phyloP scores from a whole-genome alignment of 495 filamentous ascomycete species.

The Lophiostoma macrostomum region DNA sequence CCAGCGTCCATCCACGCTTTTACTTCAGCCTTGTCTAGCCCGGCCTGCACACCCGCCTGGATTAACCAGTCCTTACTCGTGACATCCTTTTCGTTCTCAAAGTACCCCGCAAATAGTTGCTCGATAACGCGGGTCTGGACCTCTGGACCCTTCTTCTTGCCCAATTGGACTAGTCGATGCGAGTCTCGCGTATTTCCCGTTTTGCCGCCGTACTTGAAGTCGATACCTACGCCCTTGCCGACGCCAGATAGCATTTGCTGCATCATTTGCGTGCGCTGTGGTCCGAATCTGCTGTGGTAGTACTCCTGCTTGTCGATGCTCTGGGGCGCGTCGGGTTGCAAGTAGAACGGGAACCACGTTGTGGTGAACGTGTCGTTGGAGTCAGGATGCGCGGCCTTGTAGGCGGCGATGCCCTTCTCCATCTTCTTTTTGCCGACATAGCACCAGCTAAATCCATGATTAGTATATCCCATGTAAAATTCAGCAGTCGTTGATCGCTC shows the following conservation, averaged over 20 bases:
- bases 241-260: conserved; percentile 54
- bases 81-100: conserved; percentile 75
- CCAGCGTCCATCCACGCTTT: conserved; percentile 61
- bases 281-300: conserved; percentile 59
- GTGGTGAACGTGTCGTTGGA: conserved; percentile 65
- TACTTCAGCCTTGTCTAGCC: conserved; percentile 58
- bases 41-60: conserved; percentile 60
- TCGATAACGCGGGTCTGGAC: conserved; percentile 64
- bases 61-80: conserved; percentile 60
- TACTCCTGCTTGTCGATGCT: conserved; percentile 55
- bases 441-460: conserved; percentile 50
- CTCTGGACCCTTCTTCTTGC: conserved; percentile 53
- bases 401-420: conserved; percentile 62
- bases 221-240: conserved; percentile 64
- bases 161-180: conserved; percentile 71
- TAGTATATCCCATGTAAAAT: too few species aligned
- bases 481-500: too few species aligned
- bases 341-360: conserved; percentile 75
- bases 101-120: conserved; percentile 68
- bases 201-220: conserved; percentile 68
- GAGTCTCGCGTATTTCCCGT: conserved; percentile 76
- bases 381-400: conserved; percentile 58
- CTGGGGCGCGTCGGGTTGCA: conserved; percentile 63
- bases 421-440: conserved; percentile 80
- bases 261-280: conserved; percentile 54